phyloP scores from a whole-genome alignment of 257 asterid genomes.

The Plantago elongata region DNA sequence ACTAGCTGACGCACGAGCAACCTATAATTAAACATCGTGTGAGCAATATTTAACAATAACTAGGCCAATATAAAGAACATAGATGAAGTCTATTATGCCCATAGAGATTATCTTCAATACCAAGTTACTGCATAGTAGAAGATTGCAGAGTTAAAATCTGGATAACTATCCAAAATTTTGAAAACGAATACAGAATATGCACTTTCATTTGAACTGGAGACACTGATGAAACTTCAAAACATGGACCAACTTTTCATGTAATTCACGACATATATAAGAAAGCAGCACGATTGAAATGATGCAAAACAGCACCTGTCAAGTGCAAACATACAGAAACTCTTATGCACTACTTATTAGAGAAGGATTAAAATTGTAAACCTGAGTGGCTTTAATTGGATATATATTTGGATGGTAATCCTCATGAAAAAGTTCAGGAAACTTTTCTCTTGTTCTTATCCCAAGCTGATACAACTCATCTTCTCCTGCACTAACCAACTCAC shows the following conservation, averaged over 20 bases:
- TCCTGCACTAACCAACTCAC: slow-evolving; percentile 80
- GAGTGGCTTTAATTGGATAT: slow-evolving; percentile 84
- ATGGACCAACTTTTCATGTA: not conserved
- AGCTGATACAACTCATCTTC: slow-evolving; percentile 81
- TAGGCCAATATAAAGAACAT: slow-evolving; percentile 5
- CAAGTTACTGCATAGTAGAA: slow-evolving; percentile 7
- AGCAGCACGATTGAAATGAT: slow-evolving; percentile 12
- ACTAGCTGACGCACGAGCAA: slow-evolving; percentile 94
- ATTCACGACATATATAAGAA: slow-evolving; percentile 10
- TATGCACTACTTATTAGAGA: slow-evolving; percentile 4
- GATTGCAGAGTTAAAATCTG: slow-evolving; percentile 8
- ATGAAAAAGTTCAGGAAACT: slow-evolving; percentile 56
- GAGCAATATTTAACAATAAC: slow-evolving; percentile 13
- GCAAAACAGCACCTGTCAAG: slow-evolving; percentile 13
- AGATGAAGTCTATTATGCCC: not conserved
- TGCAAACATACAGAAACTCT: not conserved
- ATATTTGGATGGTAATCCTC: slow-evolving; percentile 85
- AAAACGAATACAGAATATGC: slow-evolving; percentile 9
- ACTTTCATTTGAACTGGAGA: slow-evolving; percentile 13
- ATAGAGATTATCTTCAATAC: not conserved
- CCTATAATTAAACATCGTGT: slow-evolving; percentile 33
- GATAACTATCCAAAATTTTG: slow-evolving; percentile 7
- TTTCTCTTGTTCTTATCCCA: slow-evolving; percentile 71
- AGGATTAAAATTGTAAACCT: slow-evolving; percentile 43
- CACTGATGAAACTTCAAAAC: slow-evolving; percentile 8